Conservation (phyloP, 352 stramenopile genomes). For the Globisporangium nodosum region DNA sequence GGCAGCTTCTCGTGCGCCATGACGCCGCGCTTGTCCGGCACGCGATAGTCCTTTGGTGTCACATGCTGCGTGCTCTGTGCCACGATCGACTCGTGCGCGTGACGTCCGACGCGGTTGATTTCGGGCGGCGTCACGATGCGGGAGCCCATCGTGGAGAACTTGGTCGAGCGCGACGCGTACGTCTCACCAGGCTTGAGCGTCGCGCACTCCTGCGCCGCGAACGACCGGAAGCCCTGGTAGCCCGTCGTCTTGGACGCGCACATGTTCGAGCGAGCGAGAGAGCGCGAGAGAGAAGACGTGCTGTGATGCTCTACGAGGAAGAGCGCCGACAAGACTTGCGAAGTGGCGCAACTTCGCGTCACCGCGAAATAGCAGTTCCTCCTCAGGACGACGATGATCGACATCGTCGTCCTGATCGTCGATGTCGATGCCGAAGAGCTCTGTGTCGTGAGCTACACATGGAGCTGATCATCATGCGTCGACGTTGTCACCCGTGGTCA, state of each 20-base stretch:
- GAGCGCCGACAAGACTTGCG: neutral
- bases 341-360: too few relatives aligned
- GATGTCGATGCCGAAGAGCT: too few relatives aligned
- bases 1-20: constrained; percentile 34
- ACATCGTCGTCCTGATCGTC: too few relatives aligned
- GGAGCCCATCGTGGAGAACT: constrained; percentile 77
- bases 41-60: constrained; percentile 50
- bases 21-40: constrained; percentile 54
- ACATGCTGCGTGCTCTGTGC: constrained; percentile 37
- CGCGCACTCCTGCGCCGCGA: constrained; percentile 54
- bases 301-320: neutral
- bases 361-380: too few relatives aligned
- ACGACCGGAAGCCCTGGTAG: constrained; percentile 79
- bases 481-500: too few relatives aligned
- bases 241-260: constrained; percentile 45
- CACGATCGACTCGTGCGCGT: constrained; percentile 48
- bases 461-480: too few relatives aligned
- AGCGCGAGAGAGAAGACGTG: neutral
- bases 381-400: too few relatives aligned
- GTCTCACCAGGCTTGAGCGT: constrained; percentile 76
- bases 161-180: constrained; percentile 56
- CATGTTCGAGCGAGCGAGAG: constrained; percentile 12
- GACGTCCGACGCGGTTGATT: constrained; percentile 49
- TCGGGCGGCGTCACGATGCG: constrained; percentile 50
- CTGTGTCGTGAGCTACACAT: too few relatives aligned